A percentile compares a stretch with the other conserved stretches of the same genome.
Evolutionary conservation across 768 basidiomycete species (phyloP).

Genomic region (Termitomyces sp.): DNA sequence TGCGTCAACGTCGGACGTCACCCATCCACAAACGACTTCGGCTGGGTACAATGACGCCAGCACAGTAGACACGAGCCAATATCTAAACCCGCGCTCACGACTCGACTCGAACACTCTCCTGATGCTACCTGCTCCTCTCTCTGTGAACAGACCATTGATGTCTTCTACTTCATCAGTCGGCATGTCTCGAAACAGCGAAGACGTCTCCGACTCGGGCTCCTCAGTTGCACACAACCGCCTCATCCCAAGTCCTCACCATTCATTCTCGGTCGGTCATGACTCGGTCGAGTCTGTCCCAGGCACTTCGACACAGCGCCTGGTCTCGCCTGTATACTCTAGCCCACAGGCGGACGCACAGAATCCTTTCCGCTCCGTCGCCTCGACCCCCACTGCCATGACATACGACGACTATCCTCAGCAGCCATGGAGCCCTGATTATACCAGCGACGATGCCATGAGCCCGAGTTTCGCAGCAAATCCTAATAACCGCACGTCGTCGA

Average conservation of each 20-base stretch:
- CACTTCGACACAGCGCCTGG: constrained; percentile 24
- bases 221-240: constrained; percentile 41
- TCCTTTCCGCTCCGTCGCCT: constrained; percentile 51
- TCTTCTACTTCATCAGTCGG: constrained; percentile 48
- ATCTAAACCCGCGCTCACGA: constrained; percentile 46
- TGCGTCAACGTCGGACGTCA: constrained; percentile 75
- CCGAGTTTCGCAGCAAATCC: constrained; percentile 25
- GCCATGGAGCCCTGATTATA: constrained; percentile 31
- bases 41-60: constrained; percentile 49
- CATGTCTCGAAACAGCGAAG: constrained; percentile 45
- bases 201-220: constrained; percentile 39
- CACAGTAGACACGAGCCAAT: constrained; percentile 56
- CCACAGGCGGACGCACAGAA: constrained; percentile 26
- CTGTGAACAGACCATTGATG: constrained; percentile 50
- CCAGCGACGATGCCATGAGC: constrained; percentile 23
- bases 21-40: constrained; percentile 48
- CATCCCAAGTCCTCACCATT: constrained; percentile 34
- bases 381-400: constrained; percentile 32
- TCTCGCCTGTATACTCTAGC: constrained; percentile 23
- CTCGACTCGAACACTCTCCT: constrained; percentile 70
- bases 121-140: constrained; percentile 73
- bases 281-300: constrained; percentile 30
- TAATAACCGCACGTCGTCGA: constrained; percentile 38
- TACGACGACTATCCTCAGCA: constrained; percentile 11
- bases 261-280: constrained; percentile 31